Conservation (phyloP, 495 filamentous ascomycete species). For the Hypomontagnella monticulosa region DNA sequence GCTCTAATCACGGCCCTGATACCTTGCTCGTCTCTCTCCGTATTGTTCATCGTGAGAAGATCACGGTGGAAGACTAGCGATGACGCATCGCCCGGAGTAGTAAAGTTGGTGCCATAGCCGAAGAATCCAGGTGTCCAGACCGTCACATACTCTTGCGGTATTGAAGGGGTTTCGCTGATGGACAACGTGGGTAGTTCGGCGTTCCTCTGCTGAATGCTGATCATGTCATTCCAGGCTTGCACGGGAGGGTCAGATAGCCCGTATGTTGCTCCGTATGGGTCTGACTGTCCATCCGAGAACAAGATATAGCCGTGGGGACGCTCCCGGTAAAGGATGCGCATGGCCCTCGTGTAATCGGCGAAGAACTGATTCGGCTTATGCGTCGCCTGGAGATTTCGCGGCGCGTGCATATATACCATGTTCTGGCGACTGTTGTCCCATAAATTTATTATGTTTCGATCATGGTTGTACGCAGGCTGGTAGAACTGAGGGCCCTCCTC, state of each 20-base stretch:
- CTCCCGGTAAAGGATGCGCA: conserved; percentile 12
- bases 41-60: too few relatives aligned
- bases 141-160: conserved; percentile 11
- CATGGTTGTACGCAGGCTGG: conserved; percentile 14
- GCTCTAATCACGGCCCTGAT: not conserved
- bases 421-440: conserved; percentile 7
- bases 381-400: not conserved
- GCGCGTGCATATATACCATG: conserved; percentile 41
- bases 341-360: conserved; percentile 29
- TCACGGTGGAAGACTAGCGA: not conserved
- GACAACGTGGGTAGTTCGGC: conserved; percentile 6
- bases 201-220: not conserved
- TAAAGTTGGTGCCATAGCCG: conserved; percentile 13
- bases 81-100: not conserved
- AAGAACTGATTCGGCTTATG: conserved; percentile 35
- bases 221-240: conserved; percentile 18
- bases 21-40: too few relatives aligned
- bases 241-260: conserved; percentile 35
- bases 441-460: conserved; percentile 27
- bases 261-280: conserved; percentile 4
- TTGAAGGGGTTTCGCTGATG: not conserved
- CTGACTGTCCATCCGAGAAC: not conserved
- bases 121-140: conserved; percentile 34
- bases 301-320: conserved; percentile 23
- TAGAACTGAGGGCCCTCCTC: conserved; percentile 17